phyloP scores from a whole-genome alignment of 495 filamentous ascomycete species.

The Penicillium paradoxum region DNA sequence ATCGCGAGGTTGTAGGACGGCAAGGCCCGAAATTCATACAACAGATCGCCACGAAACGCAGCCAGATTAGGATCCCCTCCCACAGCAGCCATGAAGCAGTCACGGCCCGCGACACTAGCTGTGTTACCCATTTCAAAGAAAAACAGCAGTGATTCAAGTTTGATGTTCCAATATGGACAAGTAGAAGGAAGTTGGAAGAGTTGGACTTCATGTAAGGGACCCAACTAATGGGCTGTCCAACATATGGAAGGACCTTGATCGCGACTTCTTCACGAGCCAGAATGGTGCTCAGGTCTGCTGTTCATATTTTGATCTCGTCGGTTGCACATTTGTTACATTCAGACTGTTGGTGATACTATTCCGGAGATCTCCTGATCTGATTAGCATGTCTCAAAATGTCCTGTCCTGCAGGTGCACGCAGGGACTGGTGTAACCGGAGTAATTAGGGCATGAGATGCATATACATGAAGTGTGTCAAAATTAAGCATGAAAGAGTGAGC shows the following conservation, averaged over 20 bases:
- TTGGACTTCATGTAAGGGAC: neutral
- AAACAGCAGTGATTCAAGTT: neutral
- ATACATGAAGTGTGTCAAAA: neutral
- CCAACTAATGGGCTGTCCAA: neutral
- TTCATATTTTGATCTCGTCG: neutral
- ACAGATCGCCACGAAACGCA: constrained; percentile 17
- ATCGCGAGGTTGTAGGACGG: constrained; percentile 58
- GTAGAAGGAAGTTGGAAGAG: neutral
- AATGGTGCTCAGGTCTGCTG: neutral
- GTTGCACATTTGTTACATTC: neutral
- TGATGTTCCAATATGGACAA: too few relatives aligned
- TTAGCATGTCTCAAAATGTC: neutral
- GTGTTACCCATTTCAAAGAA: constrained; percentile 9
- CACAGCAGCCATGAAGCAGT: constrained; percentile 24
- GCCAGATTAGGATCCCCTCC: constrained; percentile 14
- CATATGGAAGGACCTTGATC: neutral
- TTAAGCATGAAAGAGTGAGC: neutral
- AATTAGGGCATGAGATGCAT: neutral
- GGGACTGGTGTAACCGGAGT: neutral
- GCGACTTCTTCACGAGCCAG: neutral
- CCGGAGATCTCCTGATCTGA: neutral
- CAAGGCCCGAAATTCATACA: constrained; percentile 14
- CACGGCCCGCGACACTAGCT: neutral
- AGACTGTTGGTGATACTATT: neutral
- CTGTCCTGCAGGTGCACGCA: neutral